Evolutionary conservation across 148 eudicot genomes (phyloP).

Genomic region (Bassia scoparia): DNA sequence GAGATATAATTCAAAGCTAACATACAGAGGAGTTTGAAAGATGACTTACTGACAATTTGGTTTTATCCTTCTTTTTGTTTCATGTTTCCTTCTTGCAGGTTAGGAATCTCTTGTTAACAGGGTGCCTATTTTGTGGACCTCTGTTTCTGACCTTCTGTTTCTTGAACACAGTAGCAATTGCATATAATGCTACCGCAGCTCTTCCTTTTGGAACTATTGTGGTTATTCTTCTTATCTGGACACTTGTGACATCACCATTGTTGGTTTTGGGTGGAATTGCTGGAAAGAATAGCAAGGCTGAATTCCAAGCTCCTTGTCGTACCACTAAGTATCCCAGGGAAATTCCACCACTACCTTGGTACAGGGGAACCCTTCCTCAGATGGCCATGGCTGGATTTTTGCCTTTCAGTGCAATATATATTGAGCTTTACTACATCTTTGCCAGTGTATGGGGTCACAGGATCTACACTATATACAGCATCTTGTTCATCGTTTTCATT

Average conservation of each 20-base stretch:
- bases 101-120: conserved; percentile 36
- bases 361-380: conserved; percentile 35
- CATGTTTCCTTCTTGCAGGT: conserved; percentile 25
- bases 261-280: conserved; percentile 37
- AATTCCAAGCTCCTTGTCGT: conserved; percentile 41
- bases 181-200: conserved; percentile 34
- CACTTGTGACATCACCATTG: conserved; percentile 36
- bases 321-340: conserved; percentile 35
- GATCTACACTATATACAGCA: conserved; percentile 35
- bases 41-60: neutral
- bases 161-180: conserved; percentile 38
- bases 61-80: conserved; percentile 6
- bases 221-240: conserved; percentile 35
- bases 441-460: conserved; percentile 41
- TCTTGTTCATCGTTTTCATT: conserved; percentile 38
- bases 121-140: conserved; percentile 38
- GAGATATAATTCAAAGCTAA: neutral
- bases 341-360: conserved; percentile 34
- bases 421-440: conserved; percentile 36
- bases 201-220: conserved; percentile 38
- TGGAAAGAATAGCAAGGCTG: conserved; percentile 40
- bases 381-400: conserved; percentile 42
- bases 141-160: conserved; percentile 36
- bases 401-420: conserved; percentile 38
- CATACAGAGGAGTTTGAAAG: neutral